phyloP scores from a whole-genome alignment of 1,284 basidiomycete species.

The Bjerkandera adusta region DNA sequence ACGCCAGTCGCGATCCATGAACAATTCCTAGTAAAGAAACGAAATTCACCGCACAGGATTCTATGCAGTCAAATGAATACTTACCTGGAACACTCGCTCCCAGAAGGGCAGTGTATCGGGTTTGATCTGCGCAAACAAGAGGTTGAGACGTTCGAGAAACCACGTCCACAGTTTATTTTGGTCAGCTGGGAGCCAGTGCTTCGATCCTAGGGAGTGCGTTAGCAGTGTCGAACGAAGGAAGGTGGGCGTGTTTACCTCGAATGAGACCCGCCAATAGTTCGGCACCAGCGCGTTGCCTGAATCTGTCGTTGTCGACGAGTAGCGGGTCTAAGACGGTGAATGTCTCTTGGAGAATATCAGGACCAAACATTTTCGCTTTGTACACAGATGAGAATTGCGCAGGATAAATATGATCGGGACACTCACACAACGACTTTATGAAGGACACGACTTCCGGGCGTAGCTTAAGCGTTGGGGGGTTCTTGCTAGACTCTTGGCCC shows the following conservation, averaged over 20 bases:
- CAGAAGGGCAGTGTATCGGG: conserved; percentile 81
- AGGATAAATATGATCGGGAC: conserved; percentile 11
- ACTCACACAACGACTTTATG: conserved; percentile 67
- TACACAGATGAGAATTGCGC: conserved; percentile 10
- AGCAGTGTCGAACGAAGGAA: conserved; percentile 15
- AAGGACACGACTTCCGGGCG: conserved; percentile 64
- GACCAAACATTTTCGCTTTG: conserved; percentile 71
- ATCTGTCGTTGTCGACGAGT: conserved; percentile 75
- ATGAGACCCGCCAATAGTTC: conserved; percentile 82
- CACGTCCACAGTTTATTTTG: conserved; percentile 77
- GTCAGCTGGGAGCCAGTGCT: conserved; percentile 80
- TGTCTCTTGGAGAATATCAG: conserved; percentile 50
- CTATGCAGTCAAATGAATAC: conserved; percentile 17
- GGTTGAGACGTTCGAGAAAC: conserved; percentile 69
- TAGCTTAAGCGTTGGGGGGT: conserved; percentile 48
- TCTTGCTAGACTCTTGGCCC: conserved; percentile 70
- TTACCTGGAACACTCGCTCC: conserved; percentile 64
- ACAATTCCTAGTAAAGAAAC: conserved; percentile 50
- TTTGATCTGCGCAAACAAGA: conserved; percentile 77
- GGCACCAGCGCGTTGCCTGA: conserved; percentile 88
- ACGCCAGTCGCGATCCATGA: conserved; percentile 83
- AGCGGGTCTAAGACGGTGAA: conserved; percentile 58
- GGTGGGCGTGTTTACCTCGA: conserved; percentile 43
- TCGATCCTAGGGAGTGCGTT: conserved; percentile 59
- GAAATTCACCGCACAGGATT: background rate